A percentile compares a stretch with the other conserved stretches of the same genome.
These are phyloP conservation scores for Ophiosphaerella korrae DNA, from an alignment of 2,329 filamentous ascomycete genomes.

Conservation along the genomic window DNA sequence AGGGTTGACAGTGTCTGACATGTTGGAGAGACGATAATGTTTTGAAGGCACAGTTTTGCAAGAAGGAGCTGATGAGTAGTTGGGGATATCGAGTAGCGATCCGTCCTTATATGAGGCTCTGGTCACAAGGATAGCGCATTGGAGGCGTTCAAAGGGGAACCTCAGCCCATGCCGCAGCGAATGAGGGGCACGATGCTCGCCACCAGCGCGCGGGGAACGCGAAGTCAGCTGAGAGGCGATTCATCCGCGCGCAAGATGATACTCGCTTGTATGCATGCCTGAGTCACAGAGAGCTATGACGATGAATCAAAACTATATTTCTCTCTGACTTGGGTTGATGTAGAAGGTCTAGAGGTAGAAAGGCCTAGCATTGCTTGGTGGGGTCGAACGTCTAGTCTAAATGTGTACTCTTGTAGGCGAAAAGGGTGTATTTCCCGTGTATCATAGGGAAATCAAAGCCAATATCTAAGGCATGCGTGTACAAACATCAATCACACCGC, in stretches of 20 bases:
- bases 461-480: neutral
- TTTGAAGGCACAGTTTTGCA: neutral
- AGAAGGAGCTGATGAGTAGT: no score
- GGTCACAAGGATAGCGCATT: no score
- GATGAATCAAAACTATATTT: neutral
- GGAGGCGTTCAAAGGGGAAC: neutral
- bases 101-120: no score
- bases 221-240: slow-evolving; percentile 14
- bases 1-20: slow-evolving; percentile 4
- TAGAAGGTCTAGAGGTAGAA: neutral
- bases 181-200: slow-evolving; percentile 6
- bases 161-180: neutral
- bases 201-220: slow-evolving; percentile 7
- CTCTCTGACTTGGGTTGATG: neutral
- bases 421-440: neutral
- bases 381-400: no score
- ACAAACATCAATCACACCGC: neutral
- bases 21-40: neutral
- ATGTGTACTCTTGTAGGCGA: no score
- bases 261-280: slow-evolving; percentile 1
- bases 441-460: neutral
- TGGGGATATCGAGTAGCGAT: no score
- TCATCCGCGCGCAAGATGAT: neutral
- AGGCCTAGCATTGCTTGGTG: no score
- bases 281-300: neutral